Conservation (phyloP, 2,329 filamentous ascomycete genomes). For the Tympanopsis confertula region DNA sequence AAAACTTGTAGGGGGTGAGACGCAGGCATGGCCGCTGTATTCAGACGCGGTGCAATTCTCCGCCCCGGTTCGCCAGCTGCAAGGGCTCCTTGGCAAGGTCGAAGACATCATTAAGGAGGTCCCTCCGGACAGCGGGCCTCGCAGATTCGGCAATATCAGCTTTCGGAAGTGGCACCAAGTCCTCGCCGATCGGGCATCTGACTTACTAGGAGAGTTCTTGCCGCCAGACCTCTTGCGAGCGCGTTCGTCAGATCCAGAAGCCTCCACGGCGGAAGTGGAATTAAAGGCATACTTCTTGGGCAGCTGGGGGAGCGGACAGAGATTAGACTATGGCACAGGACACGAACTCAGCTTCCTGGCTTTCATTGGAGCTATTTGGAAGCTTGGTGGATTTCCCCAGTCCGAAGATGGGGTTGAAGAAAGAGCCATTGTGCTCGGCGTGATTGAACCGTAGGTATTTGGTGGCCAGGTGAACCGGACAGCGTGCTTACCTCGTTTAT, state of each 20-base stretch:
- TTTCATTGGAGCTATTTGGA: slow-evolving; percentile 84
- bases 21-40: slow-evolving; percentile 35
- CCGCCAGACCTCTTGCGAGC: slow-evolving; percentile 21
- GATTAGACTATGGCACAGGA: slow-evolving; percentile 90
- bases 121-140: slow-evolving; percentile 73
- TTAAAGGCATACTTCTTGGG: slow-evolving; percentile 71
- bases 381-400: slow-evolving; percentile 67
- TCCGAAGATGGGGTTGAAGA: slow-evolving; percentile 44
- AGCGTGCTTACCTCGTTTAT: slow-evolving; percentile 5
- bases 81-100: slow-evolving; percentile 53
- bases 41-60: slow-evolving; percentile 26
- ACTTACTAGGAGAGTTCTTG: slow-evolving; percentile 45
- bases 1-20: slow-evolving; percentile 25
- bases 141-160: slow-evolving; percentile 83
- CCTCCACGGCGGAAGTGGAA: slow-evolving; percentile 48
- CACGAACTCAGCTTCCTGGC: slow-evolving; percentile 92
- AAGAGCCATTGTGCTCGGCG: slow-evolving; percentile 66
- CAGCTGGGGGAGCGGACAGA: slow-evolving; percentile 75
- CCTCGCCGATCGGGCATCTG: slow-evolving; percentile 45
- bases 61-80: slow-evolving; percentile 50
- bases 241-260: slow-evolving; percentile 13
- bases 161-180: slow-evolving; percentile 75
- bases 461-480: not conserved
- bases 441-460: slow-evolving; percentile 66
- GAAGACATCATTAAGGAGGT: slow-evolving; percentile 61